phyloP scores from a whole-genome alignment of 306 rosid species.

The Trichosanthes cucumerina region DNA sequence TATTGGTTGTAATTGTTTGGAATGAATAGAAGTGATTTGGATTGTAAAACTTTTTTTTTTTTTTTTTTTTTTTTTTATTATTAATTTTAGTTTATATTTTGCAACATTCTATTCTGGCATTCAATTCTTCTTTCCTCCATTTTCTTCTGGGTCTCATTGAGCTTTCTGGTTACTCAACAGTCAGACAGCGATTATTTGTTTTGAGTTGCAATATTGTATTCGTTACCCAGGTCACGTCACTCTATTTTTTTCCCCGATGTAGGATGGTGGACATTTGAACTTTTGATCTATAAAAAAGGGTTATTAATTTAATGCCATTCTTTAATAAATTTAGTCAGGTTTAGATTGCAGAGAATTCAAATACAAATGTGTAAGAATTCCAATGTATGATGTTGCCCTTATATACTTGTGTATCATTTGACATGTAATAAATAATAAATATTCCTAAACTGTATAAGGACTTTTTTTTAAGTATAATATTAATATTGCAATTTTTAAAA shows the following conservation, averaged over 20 bases:
- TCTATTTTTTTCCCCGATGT: neutral
- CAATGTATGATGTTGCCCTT: no score
- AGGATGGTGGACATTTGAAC: neutral
- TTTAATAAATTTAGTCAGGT: no score
- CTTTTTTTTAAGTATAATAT: no score
- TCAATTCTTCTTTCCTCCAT: neutral
- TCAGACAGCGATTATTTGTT: neutral
- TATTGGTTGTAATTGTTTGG: slow-evolving; percentile 36
- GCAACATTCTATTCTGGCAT: neutral
- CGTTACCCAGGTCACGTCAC: neutral
- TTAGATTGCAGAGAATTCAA: no score
- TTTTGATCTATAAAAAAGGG: no score
- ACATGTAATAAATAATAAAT: no score
- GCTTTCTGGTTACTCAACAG: neutral
- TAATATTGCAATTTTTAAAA: no score
- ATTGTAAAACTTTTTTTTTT: neutral
- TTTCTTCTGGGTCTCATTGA: neutral
- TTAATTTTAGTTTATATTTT: neutral
- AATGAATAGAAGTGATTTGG: slow-evolving; percentile 17
- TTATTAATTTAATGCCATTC: no score
- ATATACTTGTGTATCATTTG: no score
- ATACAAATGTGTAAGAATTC: no score
- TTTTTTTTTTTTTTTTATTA: neutral
- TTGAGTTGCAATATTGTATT: neutral
- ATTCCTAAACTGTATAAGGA: no score